A percentile compares a stretch with the other conserved stretches of the same genome.
phyloP scores from a whole-genome alignment of 1,284 basidiomycete species.

The Moesziomyces sp. region DNA sequence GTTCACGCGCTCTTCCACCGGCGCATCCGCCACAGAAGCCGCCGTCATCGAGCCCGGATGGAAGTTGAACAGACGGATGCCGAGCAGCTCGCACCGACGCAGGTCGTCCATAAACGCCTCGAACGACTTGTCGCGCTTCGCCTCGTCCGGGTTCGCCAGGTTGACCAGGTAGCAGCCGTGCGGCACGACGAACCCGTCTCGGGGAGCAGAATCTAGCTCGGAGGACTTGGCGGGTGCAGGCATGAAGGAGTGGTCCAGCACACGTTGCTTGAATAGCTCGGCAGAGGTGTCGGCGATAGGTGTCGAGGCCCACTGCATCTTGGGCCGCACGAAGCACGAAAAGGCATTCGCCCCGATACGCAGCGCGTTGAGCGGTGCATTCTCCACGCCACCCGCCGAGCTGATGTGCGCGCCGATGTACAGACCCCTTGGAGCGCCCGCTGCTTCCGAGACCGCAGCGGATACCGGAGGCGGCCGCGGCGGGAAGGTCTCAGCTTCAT shows the following conservation, averaged over 20 bases:
- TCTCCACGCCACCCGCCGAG: constrained; percentile 81
- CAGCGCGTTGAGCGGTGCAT: constrained; percentile 77
- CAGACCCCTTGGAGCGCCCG: constrained; percentile 1
- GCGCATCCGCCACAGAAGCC: constrained; percentile 8
- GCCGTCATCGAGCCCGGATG: constrained; percentile 72
- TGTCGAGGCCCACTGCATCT: constrained; percentile 80
- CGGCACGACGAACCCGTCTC: constrained; percentile 73
- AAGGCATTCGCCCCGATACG: constrained; percentile 78
- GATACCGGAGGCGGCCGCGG: constrained; percentile 10
- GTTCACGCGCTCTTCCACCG: constrained; percentile 71
- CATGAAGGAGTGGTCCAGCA: constrained; percentile 20
- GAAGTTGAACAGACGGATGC: constrained; percentile 82
- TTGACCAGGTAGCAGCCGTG: constrained; percentile 89
- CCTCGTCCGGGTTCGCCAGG: constrained; percentile 82
- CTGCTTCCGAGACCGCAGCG: not conserved
- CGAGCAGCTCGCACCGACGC: constrained; percentile 81
- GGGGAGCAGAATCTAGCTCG: not conserved
- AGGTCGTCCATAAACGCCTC: constrained; percentile 85
- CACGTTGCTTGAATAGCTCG: constrained; percentile 35
- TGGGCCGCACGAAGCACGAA: constrained; percentile 84
- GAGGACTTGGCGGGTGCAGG: not conserved
- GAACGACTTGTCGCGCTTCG: constrained; percentile 81
- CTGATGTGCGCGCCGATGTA: constrained; percentile 82
- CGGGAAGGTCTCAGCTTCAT: constrained; percentile 18
- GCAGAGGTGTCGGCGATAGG: constrained; percentile 73